These are phyloP conservation scores for Candida manassasensis DNA, from an alignment of 805 yeast species.

Conservation along the genomic window DNA sequence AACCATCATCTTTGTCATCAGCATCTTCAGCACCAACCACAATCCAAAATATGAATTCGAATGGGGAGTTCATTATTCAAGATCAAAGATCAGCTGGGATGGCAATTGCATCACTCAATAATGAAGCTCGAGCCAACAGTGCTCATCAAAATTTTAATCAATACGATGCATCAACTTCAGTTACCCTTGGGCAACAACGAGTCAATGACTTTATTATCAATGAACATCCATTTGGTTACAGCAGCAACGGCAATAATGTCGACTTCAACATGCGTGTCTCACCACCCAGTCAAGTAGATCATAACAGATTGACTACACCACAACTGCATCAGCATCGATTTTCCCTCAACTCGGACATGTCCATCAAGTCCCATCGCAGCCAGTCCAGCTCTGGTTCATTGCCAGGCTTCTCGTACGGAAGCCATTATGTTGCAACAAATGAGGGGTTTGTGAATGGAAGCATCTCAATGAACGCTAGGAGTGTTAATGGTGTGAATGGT, in stretches of 20 bases:
- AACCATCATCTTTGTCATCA: slow-evolving; percentile 6
- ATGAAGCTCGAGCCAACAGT: slow-evolving; percentile 1
- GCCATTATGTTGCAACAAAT: neutral
- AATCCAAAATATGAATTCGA: slow-evolving; percentile 23
- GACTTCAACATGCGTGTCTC: slow-evolving; percentile 1
- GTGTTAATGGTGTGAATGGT: neutral
- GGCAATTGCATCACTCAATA: slow-evolving; percentile 5
- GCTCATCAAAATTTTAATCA: slow-evolving; percentile 3
- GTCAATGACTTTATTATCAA: slow-evolving; percentile 13
- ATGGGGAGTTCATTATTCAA: slow-evolving; percentile 22
- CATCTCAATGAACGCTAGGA: neutral
- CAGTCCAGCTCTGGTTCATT: slow-evolving; percentile 5
- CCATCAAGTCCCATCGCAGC: slow-evolving; percentile 5
- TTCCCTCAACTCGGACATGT: slow-evolving; percentile 3
- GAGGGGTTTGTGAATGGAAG: neutral
- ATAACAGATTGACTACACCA: slow-evolving; percentile 1
- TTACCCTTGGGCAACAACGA: slow-evolving; percentile 4
- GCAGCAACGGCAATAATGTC: neutral
- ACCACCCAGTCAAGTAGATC: neutral
- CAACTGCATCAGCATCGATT: slow-evolving; percentile 3
- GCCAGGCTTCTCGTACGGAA: neutral
- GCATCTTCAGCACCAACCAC: slow-evolving; percentile 1
- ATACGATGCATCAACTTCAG: slow-evolving; percentile 3
- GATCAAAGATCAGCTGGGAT: slow-evolving; percentile 4
- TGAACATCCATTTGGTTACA: slow-evolving; percentile 10